These are phyloP conservation scores for Suillus variegatus DNA, from an alignment of 768 basidiomycete species.

Conservation along the genomic window DNA sequence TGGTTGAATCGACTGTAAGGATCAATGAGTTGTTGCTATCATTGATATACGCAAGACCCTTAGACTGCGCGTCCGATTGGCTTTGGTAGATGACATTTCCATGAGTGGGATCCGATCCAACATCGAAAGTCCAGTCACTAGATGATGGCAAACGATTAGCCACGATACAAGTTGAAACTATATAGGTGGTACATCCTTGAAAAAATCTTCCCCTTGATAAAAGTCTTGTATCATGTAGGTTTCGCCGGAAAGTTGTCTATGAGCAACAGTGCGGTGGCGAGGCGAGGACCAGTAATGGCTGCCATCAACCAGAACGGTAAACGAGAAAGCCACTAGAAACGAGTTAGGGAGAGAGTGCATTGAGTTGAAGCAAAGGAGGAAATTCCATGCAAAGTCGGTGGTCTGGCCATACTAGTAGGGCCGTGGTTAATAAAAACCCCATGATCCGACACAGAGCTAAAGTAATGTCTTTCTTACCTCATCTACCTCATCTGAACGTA, in stretches of 20 bases:
- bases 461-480: too few relatives aligned
- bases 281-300: constrained; percentile 27
- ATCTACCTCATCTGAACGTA: too few relatives aligned
- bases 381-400: neutral
- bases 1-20: constrained; percentile 62
- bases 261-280: constrained; percentile 27
- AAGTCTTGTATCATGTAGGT: constrained; percentile 40
- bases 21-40: constrained; percentile 53
- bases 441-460: too few relatives aligned
- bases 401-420: too few relatives aligned
- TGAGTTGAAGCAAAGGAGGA: neutral
- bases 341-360: constrained; percentile 35
- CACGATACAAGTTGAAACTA: neutral
- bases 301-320: constrained; percentile 39
- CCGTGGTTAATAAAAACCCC: neutral
- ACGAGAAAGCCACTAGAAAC: constrained; percentile 31
- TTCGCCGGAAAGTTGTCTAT: constrained; percentile 17
- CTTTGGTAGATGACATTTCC: constrained; percentile 65
- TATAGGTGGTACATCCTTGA: constrained; percentile 45
- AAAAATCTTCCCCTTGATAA: constrained; percentile 55
- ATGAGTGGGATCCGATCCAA: constrained; percentile 62
- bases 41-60: constrained; percentile 64
- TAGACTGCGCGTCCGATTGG: constrained; percentile 44
- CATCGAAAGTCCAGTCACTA: constrained; percentile 72
- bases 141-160: constrained; percentile 4